Percentiles rank a stretch among this genome's conserved stretches.
These are phyloP conservation scores for Talaromyces sp. DNA, from an alignment of 2,329 filamentous ascomycete genomes.

Conservation along the genomic window DNA sequence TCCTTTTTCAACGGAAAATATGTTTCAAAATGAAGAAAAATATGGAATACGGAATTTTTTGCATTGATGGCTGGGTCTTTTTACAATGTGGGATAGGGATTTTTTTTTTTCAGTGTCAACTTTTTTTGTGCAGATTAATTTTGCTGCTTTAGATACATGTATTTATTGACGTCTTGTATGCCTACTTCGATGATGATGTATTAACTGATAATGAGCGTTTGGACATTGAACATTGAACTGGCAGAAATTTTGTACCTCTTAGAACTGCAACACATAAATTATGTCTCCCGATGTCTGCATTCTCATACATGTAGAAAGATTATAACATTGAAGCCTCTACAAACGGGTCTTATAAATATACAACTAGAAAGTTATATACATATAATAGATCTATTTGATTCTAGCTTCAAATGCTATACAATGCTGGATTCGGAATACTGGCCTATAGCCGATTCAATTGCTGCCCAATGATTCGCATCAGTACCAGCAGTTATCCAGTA, in stretches of 20 bases:
- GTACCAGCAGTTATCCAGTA: too few relatives aligned
- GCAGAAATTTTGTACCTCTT: background rate
- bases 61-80: background rate
- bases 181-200: slow-evolving; percentile 6
- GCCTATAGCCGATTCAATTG: too few relatives aligned
- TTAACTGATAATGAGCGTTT: slow-evolving; percentile 1
- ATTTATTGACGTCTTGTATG: slow-evolving; percentile 3
- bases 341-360: too few relatives aligned
- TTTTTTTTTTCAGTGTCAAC: background rate
- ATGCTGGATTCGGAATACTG: too few relatives aligned
- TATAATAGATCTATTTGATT: too few relatives aligned
- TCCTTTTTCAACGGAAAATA: background rate
- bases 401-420: too few relatives aligned
- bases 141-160: slow-evolving; percentile 1
- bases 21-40: background rate
- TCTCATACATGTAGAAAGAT: too few relatives aligned
- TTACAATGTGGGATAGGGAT: background rate
- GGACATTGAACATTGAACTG: background rate
- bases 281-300: too few relatives aligned
- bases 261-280: too few relatives aligned
- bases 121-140: background rate
- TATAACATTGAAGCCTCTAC: too few relatives aligned
- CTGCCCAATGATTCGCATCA: too few relatives aligned
- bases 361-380: too few relatives aligned
- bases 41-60: background rate